Percentiles rank a stretch among this genome's conserved stretches.
phyloP scores from a whole-genome alignment of 129 eudicot genomes.

The Helianthus annuus region HanXRQr2.0-SUNRISE NC_035435.2:50402328-50402827 shows the following conservation, averaged over 20 bases:
- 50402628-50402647: no score
- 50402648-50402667: no score
- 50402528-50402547: background rate
- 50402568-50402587: no score
- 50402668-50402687: no score
- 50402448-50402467: conserved; percentile 49
- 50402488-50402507: conserved; percentile 33
- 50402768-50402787: no score
- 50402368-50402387: conserved; percentile 48
- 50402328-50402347: background rate
- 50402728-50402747: background rate
- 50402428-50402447: conserved; percentile 39
- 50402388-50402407: conserved; percentile 26
- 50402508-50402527: conserved; percentile 15
- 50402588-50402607: no score
- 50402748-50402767: background rate
- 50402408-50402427: background rate
- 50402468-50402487: conserved; percentile 45
- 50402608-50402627: no score
- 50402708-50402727: no score
- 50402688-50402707: no score
- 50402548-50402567: no score
- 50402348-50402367: conserved; percentile 44
- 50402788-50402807: no score
- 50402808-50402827: no score